Base-by-base conservation (phyloP, 805 yeast genomes). In the Metschnikowia borealis region DNA sequence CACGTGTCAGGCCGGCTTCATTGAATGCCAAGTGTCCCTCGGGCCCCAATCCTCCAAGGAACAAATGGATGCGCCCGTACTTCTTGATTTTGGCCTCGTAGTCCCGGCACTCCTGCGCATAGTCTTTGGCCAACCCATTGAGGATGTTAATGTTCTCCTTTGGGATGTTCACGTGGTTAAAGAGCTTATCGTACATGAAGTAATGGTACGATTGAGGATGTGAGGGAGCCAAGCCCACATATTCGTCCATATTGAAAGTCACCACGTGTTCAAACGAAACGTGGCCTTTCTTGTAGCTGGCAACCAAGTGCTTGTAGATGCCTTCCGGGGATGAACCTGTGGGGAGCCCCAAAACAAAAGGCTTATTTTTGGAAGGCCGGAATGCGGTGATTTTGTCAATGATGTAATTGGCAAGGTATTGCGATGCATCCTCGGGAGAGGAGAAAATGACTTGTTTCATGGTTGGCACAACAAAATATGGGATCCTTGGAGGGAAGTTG, bases 161-260 rank as follows among this genome's bases (percentile, higher is more conserved):
- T 31, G 78, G 78, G 49, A 81, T 76, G 61, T 81, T 81, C 54
- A 81, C 67, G 53, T 80, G 84, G 62, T 76, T 71, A 67, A 81
- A 81, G 44, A 81, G 73, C 59, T 80, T 75, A 50, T 79, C 67
- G 62, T 68, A 68, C 85, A 81, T 81, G 66, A 80, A 81, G 62
- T 78, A 78, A 60, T 78, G 81, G 62, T 81, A 81, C 29, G 81
- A 76, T 60, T 80, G 83, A 23, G 68, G 69, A 56, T 79, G 66
- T 8, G 70, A 49, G 13, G 83, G 82, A 7, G 61, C 59, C 33
- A 81, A 64, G 1, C 81, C 80, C 43, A 75, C 66, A 60, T 81
- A 81, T 63, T 81, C 85, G 59, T 81, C 85, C 84, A 80, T 81
- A 63, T 81, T 80, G 68, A 81, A 81, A 11, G 82, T 77, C 15